These are phyloP conservation scores for Camillea tinctor DNA, from an alignment of 2,329 filamentous ascomycete genomes.

Conservation along the genomic window DNA sequence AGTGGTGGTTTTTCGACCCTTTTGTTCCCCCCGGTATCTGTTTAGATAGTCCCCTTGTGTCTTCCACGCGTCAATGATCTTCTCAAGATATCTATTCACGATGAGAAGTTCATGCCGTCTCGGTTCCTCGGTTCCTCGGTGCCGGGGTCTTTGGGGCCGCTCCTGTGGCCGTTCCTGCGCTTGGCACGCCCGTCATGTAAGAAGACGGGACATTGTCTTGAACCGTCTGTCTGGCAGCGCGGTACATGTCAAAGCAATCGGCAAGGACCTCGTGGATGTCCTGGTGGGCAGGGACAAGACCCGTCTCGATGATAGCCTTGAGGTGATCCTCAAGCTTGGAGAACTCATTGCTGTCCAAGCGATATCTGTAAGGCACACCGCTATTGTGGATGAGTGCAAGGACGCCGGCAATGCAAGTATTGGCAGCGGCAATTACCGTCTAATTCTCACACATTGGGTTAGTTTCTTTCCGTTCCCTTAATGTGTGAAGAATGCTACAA, in stretches of 20 bases:
- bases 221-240: slow-evolving; percentile 47
- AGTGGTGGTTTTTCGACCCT: too few relatives aligned
- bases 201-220: slow-evolving; percentile 46
- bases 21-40: too few relatives aligned
- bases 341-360: slow-evolving; percentile 49
- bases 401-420: slow-evolving; percentile 50
- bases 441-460: not conserved
- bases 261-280: slow-evolving; percentile 47
- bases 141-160: not conserved
- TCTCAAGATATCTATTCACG: not conserved
- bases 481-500: too few relatives aligned
- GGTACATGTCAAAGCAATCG: slow-evolving; percentile 46
- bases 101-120: not conserved
- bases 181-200: slow-evolving; percentile 29
- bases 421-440: slow-evolving; percentile 49
- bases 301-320: slow-evolving; percentile 48
- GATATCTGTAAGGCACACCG: slow-evolving; percentile 51
- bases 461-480: not conserved
- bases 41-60: not conserved
- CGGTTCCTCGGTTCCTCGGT: not conserved
- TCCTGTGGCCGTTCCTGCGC: not conserved
- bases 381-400: slow-evolving; percentile 54
- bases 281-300: slow-evolving; percentile 42
- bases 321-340: slow-evolving; percentile 49
- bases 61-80: not conserved